Evolutionary conservation across 2,329 filamentous ascomycete genomes (phyloP).

Genomic region (Zalaria obscura): DNA sequence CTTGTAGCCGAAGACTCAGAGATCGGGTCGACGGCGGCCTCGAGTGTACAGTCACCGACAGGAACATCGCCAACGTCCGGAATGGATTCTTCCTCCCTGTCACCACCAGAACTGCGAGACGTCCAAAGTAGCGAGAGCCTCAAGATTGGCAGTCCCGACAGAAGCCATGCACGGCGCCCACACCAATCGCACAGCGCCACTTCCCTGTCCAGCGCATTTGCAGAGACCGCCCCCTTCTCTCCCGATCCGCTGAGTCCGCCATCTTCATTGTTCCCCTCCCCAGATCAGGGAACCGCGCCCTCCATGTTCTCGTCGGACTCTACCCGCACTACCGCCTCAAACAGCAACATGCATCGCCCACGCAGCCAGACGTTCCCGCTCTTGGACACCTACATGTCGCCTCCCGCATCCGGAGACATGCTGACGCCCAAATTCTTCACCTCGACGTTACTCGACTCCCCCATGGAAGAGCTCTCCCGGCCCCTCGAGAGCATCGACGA

Average conservation of each 20-base stretch:
- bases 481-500: slow-evolving; percentile 26
- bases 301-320: slow-evolving; percentile 41
- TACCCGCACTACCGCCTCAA: slow-evolving; percentile 27
- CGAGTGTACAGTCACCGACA: slow-evolving; percentile 47
- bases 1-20: slow-evolving; percentile 53
- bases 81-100: slow-evolving; percentile 48
- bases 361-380: slow-evolving; percentile 78
- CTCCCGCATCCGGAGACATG: slow-evolving; percentile 36
- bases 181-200: slow-evolving; percentile 48
- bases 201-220: slow-evolving; percentile 54
- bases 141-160: slow-evolving; percentile 43
- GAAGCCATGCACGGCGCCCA: slow-evolving; percentile 35
- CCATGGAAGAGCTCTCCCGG: slow-evolving; percentile 17
- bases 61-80: slow-evolving; percentile 63
- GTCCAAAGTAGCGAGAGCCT: slow-evolving; percentile 56
- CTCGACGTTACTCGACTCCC: slow-evolving; percentile 23
- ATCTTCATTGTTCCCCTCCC: slow-evolving; percentile 58
- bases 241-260: slow-evolving; percentile 59
- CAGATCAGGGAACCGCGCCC: slow-evolving; percentile 47
- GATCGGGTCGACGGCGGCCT: slow-evolving; percentile 41
- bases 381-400: slow-evolving; percentile 44
- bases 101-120: slow-evolving; percentile 48
- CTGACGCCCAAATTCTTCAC: slow-evolving; percentile 39
- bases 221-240: slow-evolving; percentile 54
- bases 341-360: slow-evolving; percentile 54